A percentile compares a stretch with the other conserved stretches of the same genome.
phyloP scores from a whole-genome alignment of 371 early-diverging fungal genomes.

The Syncephalastrum monosporum region DNA sequence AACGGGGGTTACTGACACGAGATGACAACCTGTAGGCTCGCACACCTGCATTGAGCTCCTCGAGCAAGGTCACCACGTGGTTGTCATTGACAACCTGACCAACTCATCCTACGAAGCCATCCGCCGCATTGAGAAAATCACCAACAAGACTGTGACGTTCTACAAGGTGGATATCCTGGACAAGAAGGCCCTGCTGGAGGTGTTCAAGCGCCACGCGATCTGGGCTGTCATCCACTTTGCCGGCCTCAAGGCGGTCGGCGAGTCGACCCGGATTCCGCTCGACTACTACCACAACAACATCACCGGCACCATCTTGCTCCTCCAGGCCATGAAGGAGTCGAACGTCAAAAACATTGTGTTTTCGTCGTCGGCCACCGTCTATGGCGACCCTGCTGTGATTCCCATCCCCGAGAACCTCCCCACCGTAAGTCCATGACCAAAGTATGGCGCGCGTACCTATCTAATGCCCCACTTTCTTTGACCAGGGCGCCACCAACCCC shows the following conservation, averaged over 20 bases:
- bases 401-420: constrained; percentile 59
- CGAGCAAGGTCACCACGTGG: constrained; percentile 63
- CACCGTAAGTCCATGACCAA: constrained; percentile 28
- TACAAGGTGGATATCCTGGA: constrained; percentile 74
- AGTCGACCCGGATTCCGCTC: constrained; percentile 65
- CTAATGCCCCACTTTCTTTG: constrained; percentile 8
- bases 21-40: constrained; percentile 61
- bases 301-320: constrained; percentile 64
- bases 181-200: constrained; percentile 54
- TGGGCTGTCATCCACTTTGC: constrained; percentile 82
- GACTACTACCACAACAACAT: constrained; percentile 80
- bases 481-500: constrained; percentile 69
- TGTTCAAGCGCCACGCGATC: constrained; percentile 65
- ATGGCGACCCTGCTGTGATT: constrained; percentile 54
- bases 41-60: constrained; percentile 89
- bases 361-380: constrained; percentile 80
- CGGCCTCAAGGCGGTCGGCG: constrained; percentile 80
- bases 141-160: constrained; percentile 60
- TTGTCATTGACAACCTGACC: constrained; percentile 81
- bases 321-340: constrained; percentile 63
- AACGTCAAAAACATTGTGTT: constrained; percentile 73
- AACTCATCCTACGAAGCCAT: constrained; percentile 77
- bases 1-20: neutral
- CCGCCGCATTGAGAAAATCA: constrained; percentile 65
- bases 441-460: neutral